Base-by-base conservation (phyloP, 2,329 filamentous ascomycete species). In the Hysterium pulicare region DNA sequence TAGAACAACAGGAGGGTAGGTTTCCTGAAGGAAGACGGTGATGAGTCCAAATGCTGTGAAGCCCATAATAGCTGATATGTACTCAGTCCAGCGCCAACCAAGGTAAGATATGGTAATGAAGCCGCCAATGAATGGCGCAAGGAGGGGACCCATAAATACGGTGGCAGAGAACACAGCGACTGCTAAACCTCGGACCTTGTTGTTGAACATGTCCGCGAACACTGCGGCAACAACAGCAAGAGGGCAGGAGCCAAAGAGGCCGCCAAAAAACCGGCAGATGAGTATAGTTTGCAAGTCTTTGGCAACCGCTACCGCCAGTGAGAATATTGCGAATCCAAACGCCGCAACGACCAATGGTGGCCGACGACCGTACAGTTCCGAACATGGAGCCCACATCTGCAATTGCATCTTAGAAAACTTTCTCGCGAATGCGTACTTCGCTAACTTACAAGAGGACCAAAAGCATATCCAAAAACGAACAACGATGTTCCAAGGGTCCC, bases 1-100 rank as follows among this genome's bases (percentile, higher is more conserved):
- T 3, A 82, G 67, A 11, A 82, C 74, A 1, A 80, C 69, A 0
- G 79, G 79, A 1, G 78, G 73, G 47, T 82, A 82, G 0, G 76
- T 77, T 54, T 82, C 79, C 38, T 76, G 61, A 20, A 81, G 66
- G 59, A 81, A 78, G 28, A 81, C 50, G 0, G 78, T 31, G 33
- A 76, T 68, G 8, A 79, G 54, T 0, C 63, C 54, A 10, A 78
- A 70, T 2, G 73, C 70, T 3, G 64, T 15, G 45, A 74, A 77
- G n/a, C 76, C 78, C 74, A 82, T 78, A 50, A 82, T 72, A 0
- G 71, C 71, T 3, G 70, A 69, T 30, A 81, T 70, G 50, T 78
- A 77, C 32, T 72, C 64, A 2, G 76, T 78, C 74, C 75, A 79
- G 15, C 76, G 68, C 76, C 76, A 79, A 20, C 75, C 75, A 1